Evolutionary conservation across 1,139 yeast genomes (phyloP), one percentile per base, ranked within the genome.

Genomic region (Kurtzmaniella quercitrusa): DNA sequence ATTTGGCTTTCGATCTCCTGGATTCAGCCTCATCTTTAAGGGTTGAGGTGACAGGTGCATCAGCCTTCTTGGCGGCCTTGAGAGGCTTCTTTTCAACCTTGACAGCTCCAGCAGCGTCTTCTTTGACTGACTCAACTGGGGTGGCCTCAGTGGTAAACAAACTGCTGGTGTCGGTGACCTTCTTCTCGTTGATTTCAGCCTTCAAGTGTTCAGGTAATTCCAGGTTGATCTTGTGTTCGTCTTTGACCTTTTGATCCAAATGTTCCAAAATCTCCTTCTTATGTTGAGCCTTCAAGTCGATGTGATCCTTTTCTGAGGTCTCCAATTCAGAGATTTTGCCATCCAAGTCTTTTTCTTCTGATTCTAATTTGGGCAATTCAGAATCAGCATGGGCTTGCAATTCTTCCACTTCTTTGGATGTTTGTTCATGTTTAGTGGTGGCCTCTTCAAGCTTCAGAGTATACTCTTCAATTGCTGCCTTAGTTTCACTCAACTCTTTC

Each of bases 181-280:
- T 66, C 44, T 57, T 57, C 50, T 73, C 79, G 47, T 69, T 58
- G 19, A 78, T 58, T 4, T 72, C 74, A 40, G 58, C 57, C 48
- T 65, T 67, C 54, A 78, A 65, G 58, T 79, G 83, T 42, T 73
- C 79, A 12, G 84, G 84, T 50, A 77, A 70, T 49, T 70, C 77
- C 18, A 53, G 57, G 52, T 77, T 77, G 51, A 78, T 73, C 46
- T 59, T 64, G 50, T 68, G 71, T 51, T 71, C 77, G 37, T 66
- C 72, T 50, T 65, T 65, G 24, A 72, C 72, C 52, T 59, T 58
- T 34, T 63, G 63, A 33, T 68, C 68, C 34, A 72, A 51, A 14
- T 60, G 58, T 17, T 48, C 49, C 51, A 60, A 56, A 46, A 73
- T 72, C 27, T 63, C 67, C 34, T 60, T 53, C 58, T 70, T 70